Percentiles rank a stretch among this genome's conserved stretches.
These are phyloP conservation scores for Malus hybrid DNA, from an alignment of 331 rosid genomes.

Conservation along the genomic window DNA sequence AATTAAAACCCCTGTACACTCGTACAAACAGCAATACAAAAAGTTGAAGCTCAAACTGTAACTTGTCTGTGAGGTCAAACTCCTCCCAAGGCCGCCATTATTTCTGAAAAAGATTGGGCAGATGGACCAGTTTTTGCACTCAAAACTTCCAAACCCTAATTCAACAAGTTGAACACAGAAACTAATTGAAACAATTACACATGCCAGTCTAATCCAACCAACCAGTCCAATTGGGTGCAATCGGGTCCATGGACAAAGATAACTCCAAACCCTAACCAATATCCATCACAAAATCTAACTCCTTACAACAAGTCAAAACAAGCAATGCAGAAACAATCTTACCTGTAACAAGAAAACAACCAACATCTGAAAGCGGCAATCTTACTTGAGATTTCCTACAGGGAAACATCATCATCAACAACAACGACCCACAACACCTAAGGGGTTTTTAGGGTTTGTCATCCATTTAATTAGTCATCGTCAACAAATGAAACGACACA, in stretches of 20 bases:
- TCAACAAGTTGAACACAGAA: not conserved
- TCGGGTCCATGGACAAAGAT: not conserved
- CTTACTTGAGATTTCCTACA: not conserved
- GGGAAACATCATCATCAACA: slow-evolving; percentile 10
- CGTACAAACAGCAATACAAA: too few species aligned
- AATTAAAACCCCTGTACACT: too few species aligned
- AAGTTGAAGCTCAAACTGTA: too few species aligned
- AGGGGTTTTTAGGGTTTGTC: not conserved
- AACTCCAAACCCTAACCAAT: not conserved
- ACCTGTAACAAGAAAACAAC: not conserved
- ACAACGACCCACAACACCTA: not conserved
- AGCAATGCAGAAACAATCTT: not conserved
- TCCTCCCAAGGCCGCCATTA: too few species aligned
- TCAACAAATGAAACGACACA: not conserved
- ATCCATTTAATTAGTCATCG: not conserved
- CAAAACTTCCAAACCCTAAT: not conserved
- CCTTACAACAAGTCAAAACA: not conserved
- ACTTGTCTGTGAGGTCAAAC: too few species aligned
- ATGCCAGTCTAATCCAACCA: not conserved
- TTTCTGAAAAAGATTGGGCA: not conserved
- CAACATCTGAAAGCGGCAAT: not conserved
- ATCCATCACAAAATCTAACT: too few species aligned
- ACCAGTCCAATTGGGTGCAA: not conserved
- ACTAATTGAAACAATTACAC: not conserved
- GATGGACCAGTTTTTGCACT: not conserved